Percentiles rank a stretch among this genome's conserved stretches.
phyloP scores from a whole-genome alignment of 805 yeast genomes.

The Metschnikowia lunata region DNA sequence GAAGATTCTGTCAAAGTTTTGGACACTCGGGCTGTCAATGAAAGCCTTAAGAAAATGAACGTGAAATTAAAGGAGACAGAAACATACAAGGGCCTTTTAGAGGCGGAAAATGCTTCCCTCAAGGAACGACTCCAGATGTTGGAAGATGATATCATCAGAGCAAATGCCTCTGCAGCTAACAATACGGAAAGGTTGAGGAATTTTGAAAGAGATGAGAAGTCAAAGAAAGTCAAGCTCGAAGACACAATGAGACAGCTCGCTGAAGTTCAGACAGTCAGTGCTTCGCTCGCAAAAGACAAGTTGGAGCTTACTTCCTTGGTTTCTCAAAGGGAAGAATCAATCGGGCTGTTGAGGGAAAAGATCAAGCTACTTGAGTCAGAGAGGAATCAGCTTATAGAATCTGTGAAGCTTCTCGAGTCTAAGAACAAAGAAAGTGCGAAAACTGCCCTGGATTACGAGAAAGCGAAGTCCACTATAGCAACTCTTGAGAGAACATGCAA shows the following conservation, averaged over 20 bases:
- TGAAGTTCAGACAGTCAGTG: constrained; percentile 27
- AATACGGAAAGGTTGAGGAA: constrained; percentile 45
- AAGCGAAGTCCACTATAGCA: too few species aligned
- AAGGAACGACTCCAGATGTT: constrained; percentile 29
- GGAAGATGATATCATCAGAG: constrained; percentile 30
- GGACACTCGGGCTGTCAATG: constrained; percentile 53
- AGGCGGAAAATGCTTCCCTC: constrained; percentile 37
- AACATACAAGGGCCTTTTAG: constrained; percentile 24
- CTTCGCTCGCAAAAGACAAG: constrained; percentile 31
- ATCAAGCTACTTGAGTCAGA: constrained; percentile 19
- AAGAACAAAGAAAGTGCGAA: background rate
- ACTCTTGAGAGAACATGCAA: background rate
- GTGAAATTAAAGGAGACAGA: constrained; percentile 36
- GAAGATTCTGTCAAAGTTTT: constrained; percentile 57
- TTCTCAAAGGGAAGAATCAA: background rate
- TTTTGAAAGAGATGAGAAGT: constrained; percentile 39
- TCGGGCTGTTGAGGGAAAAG: background rate
- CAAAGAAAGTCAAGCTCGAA: constrained; percentile 24
- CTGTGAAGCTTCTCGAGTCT: constrained; percentile 1
- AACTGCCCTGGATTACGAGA: too few species aligned
- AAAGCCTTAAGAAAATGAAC: constrained; percentile 51
- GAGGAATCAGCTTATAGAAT: constrained; percentile 8
- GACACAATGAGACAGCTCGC: constrained; percentile 26
- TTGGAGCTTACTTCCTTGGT: constrained; percentile 19
- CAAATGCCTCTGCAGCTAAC: constrained; percentile 33